These are phyloP conservation scores for Erysimum cheiranthoides DNA, from an alignment of 345 rosid species.

Conservation along the genomic window DNA sequence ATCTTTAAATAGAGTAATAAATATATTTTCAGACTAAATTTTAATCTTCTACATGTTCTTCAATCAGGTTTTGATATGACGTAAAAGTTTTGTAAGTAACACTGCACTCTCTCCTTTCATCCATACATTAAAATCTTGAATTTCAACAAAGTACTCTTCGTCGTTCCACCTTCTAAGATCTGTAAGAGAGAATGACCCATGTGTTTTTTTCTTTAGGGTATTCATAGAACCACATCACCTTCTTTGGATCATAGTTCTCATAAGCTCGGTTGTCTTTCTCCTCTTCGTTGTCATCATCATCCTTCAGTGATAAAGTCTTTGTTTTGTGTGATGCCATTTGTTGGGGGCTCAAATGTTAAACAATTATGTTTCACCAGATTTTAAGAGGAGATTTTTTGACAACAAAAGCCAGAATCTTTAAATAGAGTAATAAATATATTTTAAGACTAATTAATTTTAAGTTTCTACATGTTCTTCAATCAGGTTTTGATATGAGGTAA, in stretches of 20 bases:
- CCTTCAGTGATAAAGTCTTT: too few relatives aligned
- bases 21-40: not conserved
- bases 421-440: too few relatives aligned
- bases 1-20: too few relatives aligned
- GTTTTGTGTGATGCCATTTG: too few relatives aligned
- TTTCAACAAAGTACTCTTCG: slow-evolving; percentile 47
- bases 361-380: too few relatives aligned
- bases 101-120: slow-evolving; percentile 58
- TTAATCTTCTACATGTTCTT: not conserved
- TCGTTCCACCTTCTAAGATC: slow-evolving; percentile 63
- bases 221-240: slow-evolving; percentile 58
- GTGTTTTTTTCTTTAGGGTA: slow-evolving; percentile 60
- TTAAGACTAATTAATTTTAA: too few relatives aligned
- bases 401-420: too few relatives aligned
- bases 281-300: slow-evolving; percentile 45
- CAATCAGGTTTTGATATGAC: slow-evolving; percentile 37
- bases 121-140: slow-evolving; percentile 72
- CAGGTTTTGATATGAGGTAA: not conserved
- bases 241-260: slow-evolving; percentile 25
- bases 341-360: too few relatives aligned
- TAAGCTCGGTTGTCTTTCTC: slow-evolving; percentile 22
- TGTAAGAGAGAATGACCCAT: slow-evolving; percentile 72
- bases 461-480: too few relatives aligned
- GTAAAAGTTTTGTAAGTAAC: slow-evolving; percentile 43
- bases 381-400: too few relatives aligned